A percentile compares a stretch with the other conserved stretches of the same genome.
Conservation (phyloP, 1,284 basidiomycete species). For the Afroboletus lepidellus region DNA sequence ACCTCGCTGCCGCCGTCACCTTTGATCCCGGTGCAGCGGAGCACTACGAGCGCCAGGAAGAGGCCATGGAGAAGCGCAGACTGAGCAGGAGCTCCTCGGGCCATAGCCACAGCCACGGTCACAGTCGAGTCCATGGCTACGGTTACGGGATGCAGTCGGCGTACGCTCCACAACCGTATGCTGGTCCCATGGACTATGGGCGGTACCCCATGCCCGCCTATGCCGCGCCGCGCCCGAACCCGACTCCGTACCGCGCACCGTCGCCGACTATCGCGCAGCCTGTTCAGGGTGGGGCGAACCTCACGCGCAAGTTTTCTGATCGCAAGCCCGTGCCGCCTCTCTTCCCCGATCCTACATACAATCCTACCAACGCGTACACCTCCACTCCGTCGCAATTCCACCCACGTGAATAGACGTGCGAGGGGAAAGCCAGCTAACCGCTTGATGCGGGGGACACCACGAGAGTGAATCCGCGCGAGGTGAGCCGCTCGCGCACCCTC, state of each 20-base stretch:
- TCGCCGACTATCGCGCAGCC: slow-evolving; percentile 16
- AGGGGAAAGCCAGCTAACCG: background rate
- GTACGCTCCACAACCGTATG: slow-evolving; percentile 26
- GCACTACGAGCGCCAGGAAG: slow-evolving; percentile 30
- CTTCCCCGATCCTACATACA: slow-evolving; percentile 21
- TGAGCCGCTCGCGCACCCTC: background rate
- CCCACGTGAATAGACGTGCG: background rate
- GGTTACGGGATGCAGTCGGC: slow-evolving; percentile 17
- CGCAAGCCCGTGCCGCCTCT: slow-evolving; percentile 35
- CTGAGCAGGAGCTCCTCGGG: slow-evolving; percentile 38
- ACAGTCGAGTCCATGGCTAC: slow-evolving; percentile 21
- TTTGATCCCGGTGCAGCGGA: slow-evolving; percentile 47
- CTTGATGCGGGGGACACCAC: slow-evolving; percentile 5
- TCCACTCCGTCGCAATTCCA: slow-evolving; percentile 23
- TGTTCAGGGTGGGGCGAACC: slow-evolving; percentile 28
- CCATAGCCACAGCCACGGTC: slow-evolving; percentile 24
- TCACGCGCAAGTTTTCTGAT: slow-evolving; percentile 34
- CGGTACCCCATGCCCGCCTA: slow-evolving; percentile 16
- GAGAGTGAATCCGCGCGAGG: slow-evolving; percentile 5
- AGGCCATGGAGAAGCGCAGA: slow-evolving; percentile 36
- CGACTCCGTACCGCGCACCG: slow-evolving; percentile 9
- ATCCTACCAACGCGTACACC: slow-evolving; percentile 23
- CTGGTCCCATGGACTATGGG: slow-evolving; percentile 17
- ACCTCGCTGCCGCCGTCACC: slow-evolving; percentile 47
- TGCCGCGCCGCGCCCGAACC: slow-evolving; percentile 1